A percentile compares a stretch with the other conserved stretches of the same genome.
These are phyloP conservation scores for Phytophthora parvispora DNA, from an alignment of 352 stramenopile genomes.

Conservation along the genomic window DNA sequence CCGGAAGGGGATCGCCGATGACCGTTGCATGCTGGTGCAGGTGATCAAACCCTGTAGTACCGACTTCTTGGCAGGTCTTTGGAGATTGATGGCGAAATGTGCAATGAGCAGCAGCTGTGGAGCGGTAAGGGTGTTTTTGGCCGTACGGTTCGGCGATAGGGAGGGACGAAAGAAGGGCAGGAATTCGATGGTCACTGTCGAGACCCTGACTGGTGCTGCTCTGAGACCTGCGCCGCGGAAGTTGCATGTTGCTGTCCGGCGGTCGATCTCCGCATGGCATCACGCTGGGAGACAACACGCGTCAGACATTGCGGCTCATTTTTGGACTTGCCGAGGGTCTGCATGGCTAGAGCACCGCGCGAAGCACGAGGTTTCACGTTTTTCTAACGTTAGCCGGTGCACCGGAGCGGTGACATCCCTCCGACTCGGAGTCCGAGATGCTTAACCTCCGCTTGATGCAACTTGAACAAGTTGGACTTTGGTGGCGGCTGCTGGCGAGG, in stretches of 20 bases:
- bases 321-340: not conserved
- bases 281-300: constrained; percentile 6
- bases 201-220: too few species aligned
- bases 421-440: too few species aligned
- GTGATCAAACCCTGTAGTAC: too few species aligned
- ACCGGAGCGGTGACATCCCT: too few species aligned
- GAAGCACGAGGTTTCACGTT: not conserved
- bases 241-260: constrained; percentile 10
- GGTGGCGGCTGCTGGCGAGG: too few species aligned
- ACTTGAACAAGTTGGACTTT: too few species aligned
- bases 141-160: constrained; percentile 8
- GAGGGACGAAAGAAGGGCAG: constrained; percentile 7
- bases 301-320: constrained; percentile 7
- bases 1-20: not conserved
- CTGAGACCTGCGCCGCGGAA: not conserved
- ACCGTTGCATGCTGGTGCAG: constrained; percentile 5
- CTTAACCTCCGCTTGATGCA: too few species aligned
- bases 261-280: constrained; percentile 22
- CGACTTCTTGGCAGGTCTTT: not conserved
- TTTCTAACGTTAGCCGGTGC: not conserved
- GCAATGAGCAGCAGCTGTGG: constrained; percentile 14
- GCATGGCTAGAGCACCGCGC: constrained; percentile 8
- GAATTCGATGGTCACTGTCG: constrained; percentile 26
- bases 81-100: constrained; percentile 16
- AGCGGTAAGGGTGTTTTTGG: constrained; percentile 11